Base-by-base conservation (phyloP, 75 land plant species). In the Pinus albicaulis region DNA sequence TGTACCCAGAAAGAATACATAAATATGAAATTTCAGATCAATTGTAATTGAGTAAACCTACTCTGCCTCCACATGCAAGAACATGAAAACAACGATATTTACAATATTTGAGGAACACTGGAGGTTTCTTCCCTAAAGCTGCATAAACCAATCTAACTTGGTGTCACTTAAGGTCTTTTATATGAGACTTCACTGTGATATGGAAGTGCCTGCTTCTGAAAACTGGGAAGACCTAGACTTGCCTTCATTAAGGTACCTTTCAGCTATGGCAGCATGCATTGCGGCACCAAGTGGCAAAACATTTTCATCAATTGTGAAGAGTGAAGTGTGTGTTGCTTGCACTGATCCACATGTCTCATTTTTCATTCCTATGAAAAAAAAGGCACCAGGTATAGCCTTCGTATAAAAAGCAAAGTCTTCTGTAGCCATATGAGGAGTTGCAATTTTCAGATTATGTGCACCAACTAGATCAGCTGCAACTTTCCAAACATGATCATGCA, bases 401-500 rank as follows among this genome's bases (percentile, higher is more conserved):
- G 78, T 23, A 77, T 80, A 95, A 75, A 89, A 89, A 12, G 96
- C 38, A 56, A 95, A 95, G 63, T 93, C 98, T 55, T 95, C 98
- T 17, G 90, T 72, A 23, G 88, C 96, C 98, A 95, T 95, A 11
- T 78, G 1, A 24, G 89, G 90, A 31, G 75, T n/a, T 53, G 36
- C 58, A 20, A 80, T 80, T 75, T 41, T 74, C 24, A 68, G 15
- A 55, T 83, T 87, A 24, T 85, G 36, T 7, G 64, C 36, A 0
- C 96, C 96, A 16, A 93, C 10, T 78, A 93, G 62, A 23, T 83
- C 84, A n/a, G n/a, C n/a, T n/a, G n/a, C n/a, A n/a, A 89, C 92
- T 5, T 80, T 89, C 26, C 14, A 53, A 73, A 84, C 75, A 63
- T 78, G 80, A 36, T 82, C 61, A 62, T 91, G 84, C 81, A 93